Percentiles rank a stretch among this genome's conserved stretches.
Evolutionary conservation across 768 basidiomycete species (phyloP).

Genomic region (Floccularia luteovirens): DNA sequence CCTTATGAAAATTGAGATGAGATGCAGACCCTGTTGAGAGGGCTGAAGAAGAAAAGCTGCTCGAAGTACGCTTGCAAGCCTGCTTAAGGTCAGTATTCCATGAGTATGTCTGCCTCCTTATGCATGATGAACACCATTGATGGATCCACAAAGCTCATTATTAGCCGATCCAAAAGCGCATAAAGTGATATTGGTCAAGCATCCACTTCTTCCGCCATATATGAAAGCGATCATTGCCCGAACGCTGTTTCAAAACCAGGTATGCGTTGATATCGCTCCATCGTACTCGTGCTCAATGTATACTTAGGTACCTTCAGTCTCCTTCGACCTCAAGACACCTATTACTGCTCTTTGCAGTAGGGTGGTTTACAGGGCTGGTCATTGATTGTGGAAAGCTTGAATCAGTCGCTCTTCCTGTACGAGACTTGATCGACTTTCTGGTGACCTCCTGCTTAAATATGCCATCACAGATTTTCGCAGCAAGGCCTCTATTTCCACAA

Average conservation of each 20-base stretch:
- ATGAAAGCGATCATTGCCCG: constrained; percentile 86
- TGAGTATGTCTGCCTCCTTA: constrained; percentile 45
- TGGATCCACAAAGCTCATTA: constrained; percentile 54
- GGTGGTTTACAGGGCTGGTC: constrained; percentile 88
- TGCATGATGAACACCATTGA: constrained; percentile 8
- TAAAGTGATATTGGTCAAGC: constrained; percentile 90
- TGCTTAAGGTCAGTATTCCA: constrained; percentile 76
- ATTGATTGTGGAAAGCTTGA: constrained; percentile 91
- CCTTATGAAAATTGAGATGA: constrained; percentile 58
- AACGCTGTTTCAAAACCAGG: constrained; percentile 88
- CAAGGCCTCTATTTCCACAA: constrained; percentile 79
- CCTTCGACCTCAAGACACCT: constrained; percentile 88
- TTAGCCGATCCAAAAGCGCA: constrained; percentile 93
- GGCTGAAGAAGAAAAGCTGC: constrained; percentile 66
- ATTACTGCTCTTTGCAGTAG: constrained; percentile 76
- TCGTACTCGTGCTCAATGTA: not conserved
- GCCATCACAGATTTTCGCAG: constrained; percentile 79
- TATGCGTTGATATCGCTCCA: constrained; percentile 18
- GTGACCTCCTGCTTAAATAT: constrained; percentile 2
- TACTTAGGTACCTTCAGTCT: constrained; percentile 81
- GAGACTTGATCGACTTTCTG: constrained; percentile 15
- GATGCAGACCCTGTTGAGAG: constrained; percentile 46
- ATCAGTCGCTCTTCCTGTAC: constrained; percentile 78
- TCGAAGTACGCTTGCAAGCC: constrained; percentile 63
- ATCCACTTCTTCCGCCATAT: constrained; percentile 75